Evolutionary conservation across 108 stramenopile species (phyloP).

Genomic region (Heterococcus sp.): DNA sequence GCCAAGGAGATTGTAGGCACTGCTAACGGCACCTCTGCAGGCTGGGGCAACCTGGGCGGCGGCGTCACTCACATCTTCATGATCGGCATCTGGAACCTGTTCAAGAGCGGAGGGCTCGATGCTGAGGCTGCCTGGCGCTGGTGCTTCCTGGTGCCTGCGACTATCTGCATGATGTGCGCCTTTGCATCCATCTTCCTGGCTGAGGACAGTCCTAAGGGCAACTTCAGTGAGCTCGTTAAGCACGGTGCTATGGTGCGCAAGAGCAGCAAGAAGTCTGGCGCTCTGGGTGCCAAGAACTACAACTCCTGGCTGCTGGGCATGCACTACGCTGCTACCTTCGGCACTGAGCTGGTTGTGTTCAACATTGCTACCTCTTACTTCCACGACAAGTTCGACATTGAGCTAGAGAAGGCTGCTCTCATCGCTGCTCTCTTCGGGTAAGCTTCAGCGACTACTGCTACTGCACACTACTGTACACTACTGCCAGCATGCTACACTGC

Average conservation of each 20-base stretch:
- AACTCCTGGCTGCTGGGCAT: slow-evolving; percentile 69
- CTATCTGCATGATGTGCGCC: slow-evolving; percentile 3
- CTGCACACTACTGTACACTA: too few species aligned
- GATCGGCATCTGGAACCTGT: not conserved
- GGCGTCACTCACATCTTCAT: slow-evolving; percentile 48
- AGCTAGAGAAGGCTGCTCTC: slow-evolving; percentile 61
- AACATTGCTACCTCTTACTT: slow-evolving; percentile 81
- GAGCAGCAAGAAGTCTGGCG: slow-evolving; percentile 2
- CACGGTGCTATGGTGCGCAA: slow-evolving; percentile 27
- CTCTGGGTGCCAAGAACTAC: not conserved
- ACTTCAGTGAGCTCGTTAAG: slow-evolving; percentile 58
- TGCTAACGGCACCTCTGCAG: slow-evolving; percentile 71
- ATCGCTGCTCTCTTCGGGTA: slow-evolving; percentile 69
- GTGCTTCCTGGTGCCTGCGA: slow-evolving; percentile 13
- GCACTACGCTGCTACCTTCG: slow-evolving; percentile 84
- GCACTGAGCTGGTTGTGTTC: slow-evolving; percentile 84
- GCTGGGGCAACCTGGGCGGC: slow-evolving; percentile 82
- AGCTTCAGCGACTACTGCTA: too few species aligned
- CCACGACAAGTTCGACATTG: slow-evolving; percentile 61
- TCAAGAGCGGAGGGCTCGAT: not conserved
- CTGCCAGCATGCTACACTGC: too few species aligned
- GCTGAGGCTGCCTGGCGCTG: slow-evolving; percentile 24
- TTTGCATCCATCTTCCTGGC: slow-evolving; percentile 22
- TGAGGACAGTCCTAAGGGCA: slow-evolving; percentile 83
- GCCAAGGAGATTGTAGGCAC: slow-evolving; percentile 72